Conservation (phyloP, 768 basidiomycete genomes). For the Lanmaoa pseudosensibilis region DNA sequence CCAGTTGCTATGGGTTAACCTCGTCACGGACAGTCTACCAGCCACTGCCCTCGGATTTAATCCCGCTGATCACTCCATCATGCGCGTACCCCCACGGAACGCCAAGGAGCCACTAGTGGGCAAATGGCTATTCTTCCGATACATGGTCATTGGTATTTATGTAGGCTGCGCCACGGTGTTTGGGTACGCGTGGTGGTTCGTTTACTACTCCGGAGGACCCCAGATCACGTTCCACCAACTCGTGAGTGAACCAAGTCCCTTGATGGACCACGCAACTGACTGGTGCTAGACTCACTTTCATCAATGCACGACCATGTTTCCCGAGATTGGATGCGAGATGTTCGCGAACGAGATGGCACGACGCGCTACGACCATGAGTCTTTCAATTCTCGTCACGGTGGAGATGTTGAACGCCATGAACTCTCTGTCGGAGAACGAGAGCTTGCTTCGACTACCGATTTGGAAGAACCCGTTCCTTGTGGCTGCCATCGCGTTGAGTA, state of each 20-base stretch:
- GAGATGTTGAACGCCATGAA: constrained; percentile 99
- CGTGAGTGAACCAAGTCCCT: constrained; percentile 48
- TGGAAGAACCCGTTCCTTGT: constrained; percentile 97
- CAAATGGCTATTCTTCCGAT: constrained; percentile 94
- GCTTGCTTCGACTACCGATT: constrained; percentile 79
- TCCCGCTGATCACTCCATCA: constrained; percentile 94
- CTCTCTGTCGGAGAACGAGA: constrained; percentile 96
- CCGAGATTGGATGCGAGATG: constrained; percentile 93
- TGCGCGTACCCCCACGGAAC: constrained; percentile 90
- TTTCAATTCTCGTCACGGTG: constrained; percentile 93
- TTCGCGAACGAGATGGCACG: constrained; percentile 86
- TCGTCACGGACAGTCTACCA: constrained; percentile 95
- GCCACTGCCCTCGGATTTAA: constrained; percentile 98
- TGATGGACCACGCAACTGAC: constrained; percentile 1
- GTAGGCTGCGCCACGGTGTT: constrained; percentile 95
- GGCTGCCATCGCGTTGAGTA: constrained; percentile 83
- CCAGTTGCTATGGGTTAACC: constrained; percentile 97
- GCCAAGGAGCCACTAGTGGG: constrained; percentile 89
- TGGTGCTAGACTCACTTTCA: constrained; percentile 87
- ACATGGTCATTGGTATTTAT: constrained; percentile 90
- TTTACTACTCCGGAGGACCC: constrained; percentile 86
- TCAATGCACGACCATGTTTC: constrained; percentile 78
- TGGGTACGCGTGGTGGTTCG: constrained; percentile 99
- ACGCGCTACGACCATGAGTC: constrained; percentile 91
- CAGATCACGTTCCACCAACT: constrained; percentile 93